phyloP scores from a whole-genome alignment of 352 stramenopile genomes.

The Pythium dissimile region DNA sequence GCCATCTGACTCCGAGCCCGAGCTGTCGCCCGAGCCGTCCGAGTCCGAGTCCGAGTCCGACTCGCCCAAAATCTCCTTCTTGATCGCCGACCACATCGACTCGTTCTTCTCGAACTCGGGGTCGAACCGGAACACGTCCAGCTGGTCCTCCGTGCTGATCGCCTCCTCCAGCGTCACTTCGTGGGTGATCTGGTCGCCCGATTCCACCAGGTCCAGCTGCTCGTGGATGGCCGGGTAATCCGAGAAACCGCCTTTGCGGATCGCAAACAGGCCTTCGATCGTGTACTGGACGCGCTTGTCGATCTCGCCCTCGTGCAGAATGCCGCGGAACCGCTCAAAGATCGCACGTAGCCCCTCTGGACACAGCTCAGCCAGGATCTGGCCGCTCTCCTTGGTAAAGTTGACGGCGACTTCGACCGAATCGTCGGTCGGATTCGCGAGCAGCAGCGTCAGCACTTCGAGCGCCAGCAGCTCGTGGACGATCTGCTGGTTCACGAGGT shows the following conservation, averaged over 20 bases:
- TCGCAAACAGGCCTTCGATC: constrained; percentile 97
- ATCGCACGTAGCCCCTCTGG: constrained; percentile 92
- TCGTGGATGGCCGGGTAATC: constrained; percentile 94
- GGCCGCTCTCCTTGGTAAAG: constrained; percentile 96
- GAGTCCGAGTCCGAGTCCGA: constrained; percentile 76
- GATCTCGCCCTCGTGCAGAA: constrained; percentile 97
- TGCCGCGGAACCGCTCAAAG: constrained; percentile 96
- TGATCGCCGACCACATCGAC: constrained; percentile 94
- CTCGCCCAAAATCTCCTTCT: constrained; percentile 96
- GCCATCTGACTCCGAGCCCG: constrained; percentile 45
- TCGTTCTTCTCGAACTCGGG: constrained; percentile 96
- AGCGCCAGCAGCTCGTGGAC: constrained; percentile 97
- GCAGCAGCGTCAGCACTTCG: constrained; percentile 95
- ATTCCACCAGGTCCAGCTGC: constrained; percentile 97
- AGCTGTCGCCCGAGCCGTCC: neutral
- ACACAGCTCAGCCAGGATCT: constrained; percentile 82
- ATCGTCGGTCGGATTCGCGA: constrained; percentile 97
- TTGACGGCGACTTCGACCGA: constrained; percentile 97
- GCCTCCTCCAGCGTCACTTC: constrained; percentile 96
- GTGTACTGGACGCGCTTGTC: constrained; percentile 98
- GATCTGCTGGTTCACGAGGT: constrained; percentile 99
- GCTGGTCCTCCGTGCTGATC: constrained; percentile 93
- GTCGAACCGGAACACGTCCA: constrained; percentile 97
- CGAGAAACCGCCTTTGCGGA: constrained; percentile 93
- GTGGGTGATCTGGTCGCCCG: constrained; percentile 98